A percentile compares a stretch with the other conserved stretches of the same genome.
Conservation (phyloP, 2,329 filamentous ascomycete species). For the Monilinia laxa region DNA sequence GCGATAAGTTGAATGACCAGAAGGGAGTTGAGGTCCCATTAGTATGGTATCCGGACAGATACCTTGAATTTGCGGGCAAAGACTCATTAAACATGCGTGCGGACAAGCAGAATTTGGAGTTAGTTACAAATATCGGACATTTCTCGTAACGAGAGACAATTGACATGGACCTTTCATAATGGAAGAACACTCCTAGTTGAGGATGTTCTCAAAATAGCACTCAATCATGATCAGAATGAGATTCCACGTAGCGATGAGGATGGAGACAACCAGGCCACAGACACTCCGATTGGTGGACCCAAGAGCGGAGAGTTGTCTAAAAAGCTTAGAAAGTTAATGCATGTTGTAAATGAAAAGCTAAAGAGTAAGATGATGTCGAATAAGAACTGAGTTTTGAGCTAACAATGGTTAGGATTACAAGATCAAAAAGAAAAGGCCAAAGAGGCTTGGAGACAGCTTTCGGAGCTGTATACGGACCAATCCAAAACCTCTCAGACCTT, state of each 20-base stretch:
- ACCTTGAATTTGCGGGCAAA: constrained; percentile 47
- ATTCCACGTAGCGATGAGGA: not conserved
- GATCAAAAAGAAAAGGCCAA: constrained; percentile 38
- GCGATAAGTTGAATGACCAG: constrained; percentile 42
- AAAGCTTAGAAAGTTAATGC: constrained; percentile 36
- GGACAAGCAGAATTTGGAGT: constrained; percentile 31
- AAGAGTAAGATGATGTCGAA: constrained; percentile 29
- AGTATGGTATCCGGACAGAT: constrained; percentile 56
- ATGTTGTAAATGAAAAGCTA: constrained; percentile 40
- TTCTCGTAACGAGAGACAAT: constrained; percentile 26
- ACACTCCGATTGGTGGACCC: constrained; percentile 21
- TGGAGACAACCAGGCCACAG: not conserved
- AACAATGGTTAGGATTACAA: constrained; percentile 35
- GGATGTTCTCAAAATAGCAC: constrained; percentile 36
- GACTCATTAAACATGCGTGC: constrained; percentile 48
- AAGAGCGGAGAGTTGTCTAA: constrained; percentile 31
- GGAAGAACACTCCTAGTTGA: constrained; percentile 36
- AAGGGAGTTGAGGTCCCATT: constrained; percentile 52
- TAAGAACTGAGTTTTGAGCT: constrained; percentile 16
- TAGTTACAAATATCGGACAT: constrained; percentile 18
- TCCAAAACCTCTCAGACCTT: constrained; percentile 31
- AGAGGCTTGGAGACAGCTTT: constrained; percentile 42
- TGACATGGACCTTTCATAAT: constrained; percentile 26
- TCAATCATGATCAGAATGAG: constrained; percentile 37
- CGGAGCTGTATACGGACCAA: constrained; percentile 43